phyloP scores from a whole-genome alignment of 2,329 filamentous ascomycete species.

The Xylariaceae sp. region DNA sequence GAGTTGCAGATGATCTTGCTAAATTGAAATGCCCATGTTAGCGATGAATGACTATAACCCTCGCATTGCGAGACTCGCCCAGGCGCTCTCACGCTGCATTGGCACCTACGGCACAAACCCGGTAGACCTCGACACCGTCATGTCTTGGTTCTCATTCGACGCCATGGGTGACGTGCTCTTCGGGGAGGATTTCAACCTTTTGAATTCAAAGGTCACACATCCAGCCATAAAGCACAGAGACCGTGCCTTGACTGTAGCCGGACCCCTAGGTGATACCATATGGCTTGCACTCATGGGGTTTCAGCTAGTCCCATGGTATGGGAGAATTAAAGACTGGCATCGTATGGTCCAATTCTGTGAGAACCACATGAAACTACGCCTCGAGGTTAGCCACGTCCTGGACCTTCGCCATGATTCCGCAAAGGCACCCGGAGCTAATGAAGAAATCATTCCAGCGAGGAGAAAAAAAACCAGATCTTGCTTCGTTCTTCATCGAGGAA shows the following conservation, averaged over 20 bases:
- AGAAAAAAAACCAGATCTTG: constrained; percentile 23
- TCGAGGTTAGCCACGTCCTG: constrained; percentile 16
- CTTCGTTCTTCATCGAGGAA: constrained; percentile 30
- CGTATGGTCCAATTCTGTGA: constrained; percentile 30
- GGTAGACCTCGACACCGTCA: constrained; percentile 26
- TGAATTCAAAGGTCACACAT: constrained; percentile 16
- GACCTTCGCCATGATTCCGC: neutral
- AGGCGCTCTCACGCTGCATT: constrained; percentile 23
- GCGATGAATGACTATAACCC: constrained; percentile 29
- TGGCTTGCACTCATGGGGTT: constrained; percentile 31
- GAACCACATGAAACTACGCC: constrained; percentile 22
- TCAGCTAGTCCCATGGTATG: constrained; percentile 21
- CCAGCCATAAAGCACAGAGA: constrained; percentile 25
- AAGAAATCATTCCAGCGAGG: constrained; percentile 17
- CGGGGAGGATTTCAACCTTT: constrained; percentile 25
- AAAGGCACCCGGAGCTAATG: neutral
- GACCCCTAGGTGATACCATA: constrained; percentile 26
- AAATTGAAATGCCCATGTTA: constrained; percentile 6
- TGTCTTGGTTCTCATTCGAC: constrained; percentile 32
- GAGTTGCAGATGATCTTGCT: neutral
- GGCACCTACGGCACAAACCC: constrained; percentile 5
- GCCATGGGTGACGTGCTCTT: constrained; percentile 31
- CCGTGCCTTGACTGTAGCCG: constrained; percentile 26
- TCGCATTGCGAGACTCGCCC: constrained; percentile 20
- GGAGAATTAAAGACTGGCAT: constrained; percentile 25